A percentile compares a stretch with the other conserved stretches of the same genome.
Conservation (phyloP, 192 early-diverging fungal genomes). For the Coemansia aciculifera region DNA sequence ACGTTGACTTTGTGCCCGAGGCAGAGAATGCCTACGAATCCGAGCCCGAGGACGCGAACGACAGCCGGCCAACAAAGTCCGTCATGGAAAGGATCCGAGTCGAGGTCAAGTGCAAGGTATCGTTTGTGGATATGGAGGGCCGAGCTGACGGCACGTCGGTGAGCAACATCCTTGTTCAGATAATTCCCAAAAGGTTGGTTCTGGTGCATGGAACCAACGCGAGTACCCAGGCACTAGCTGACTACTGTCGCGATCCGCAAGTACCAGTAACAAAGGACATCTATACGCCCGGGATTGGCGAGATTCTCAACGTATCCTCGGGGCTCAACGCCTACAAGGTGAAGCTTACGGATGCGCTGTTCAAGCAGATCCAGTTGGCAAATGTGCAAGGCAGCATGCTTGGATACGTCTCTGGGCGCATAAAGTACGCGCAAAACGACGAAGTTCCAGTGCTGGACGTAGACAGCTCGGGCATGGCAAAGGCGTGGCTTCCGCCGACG, state of each 20-base stretch:
- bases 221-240: conserved; percentile 66
- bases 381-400: conserved; percentile 57
- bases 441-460: conserved; percentile 74
- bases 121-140: conserved; percentile 92
- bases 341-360: conserved; percentile 85
- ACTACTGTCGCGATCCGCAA: conserved; percentile 61
- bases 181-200: conserved; percentile 56
- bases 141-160: conserved; percentile 83
- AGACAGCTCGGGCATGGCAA: conserved; percentile 37
- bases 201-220: conserved; percentile 82
- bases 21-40: conserved; percentile 42
- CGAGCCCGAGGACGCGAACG: conserved; percentile 32
- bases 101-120: conserved; percentile 68
- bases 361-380: conserved; percentile 63
- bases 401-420: conserved; percentile 67
- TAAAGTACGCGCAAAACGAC: conserved; percentile 64
- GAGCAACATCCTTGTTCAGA: conserved; percentile 72
- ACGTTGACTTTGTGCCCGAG: conserved; percentile 21
- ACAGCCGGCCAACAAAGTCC: conserved; percentile 75
- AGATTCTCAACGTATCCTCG: conserved; percentile 86
- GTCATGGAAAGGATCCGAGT: conserved; percentile 60
- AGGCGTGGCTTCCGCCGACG: conserved; percentile 62
- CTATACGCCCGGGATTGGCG: conserved; percentile 76
- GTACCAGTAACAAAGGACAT: conserved; percentile 79
- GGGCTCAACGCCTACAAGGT: conserved; percentile 87